A percentile compares a stretch with the other conserved stretches of the same genome.
Evolutionary conservation across 2,329 filamentous ascomycete genomes (phyloP).

Genomic region (Cryphonectria nitschkei): DNA sequence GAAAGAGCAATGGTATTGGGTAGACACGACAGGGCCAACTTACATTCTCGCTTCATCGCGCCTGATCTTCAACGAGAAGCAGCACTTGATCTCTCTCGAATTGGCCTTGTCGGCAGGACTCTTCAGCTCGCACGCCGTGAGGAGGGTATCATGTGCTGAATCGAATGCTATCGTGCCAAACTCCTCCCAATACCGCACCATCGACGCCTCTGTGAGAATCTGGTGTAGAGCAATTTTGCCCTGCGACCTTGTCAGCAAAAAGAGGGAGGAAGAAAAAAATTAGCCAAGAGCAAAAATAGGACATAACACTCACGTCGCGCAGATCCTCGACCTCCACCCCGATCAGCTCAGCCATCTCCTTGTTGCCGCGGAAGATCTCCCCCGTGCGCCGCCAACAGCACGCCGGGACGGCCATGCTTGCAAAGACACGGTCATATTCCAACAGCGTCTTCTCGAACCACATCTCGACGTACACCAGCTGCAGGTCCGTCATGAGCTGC

Average conservation of each 20-base stretch:
- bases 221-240: constrained; percentile 95
- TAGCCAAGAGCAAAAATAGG: constrained; percentile 5
- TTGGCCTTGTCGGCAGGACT: constrained; percentile 66
- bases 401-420: constrained; percentile 96
- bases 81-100: constrained; percentile 80
- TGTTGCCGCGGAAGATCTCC: constrained; percentile 96
- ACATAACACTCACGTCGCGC: constrained; percentile 72
- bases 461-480: constrained; percentile 95
- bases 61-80: constrained; percentile 96
- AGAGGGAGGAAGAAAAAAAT: constrained; percentile 1
- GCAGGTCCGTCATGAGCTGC: constrained; percentile 87
- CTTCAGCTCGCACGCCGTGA: constrained; percentile 91
- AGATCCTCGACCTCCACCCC: constrained; percentile 88
- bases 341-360: constrained; percentile 97
- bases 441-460: constrained; percentile 97
- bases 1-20: not conserved
- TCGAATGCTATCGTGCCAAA: constrained; percentile 98
- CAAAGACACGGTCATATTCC: constrained; percentile 98
- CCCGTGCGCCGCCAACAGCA: constrained; percentile 97
- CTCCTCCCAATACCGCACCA: constrained; percentile 98
- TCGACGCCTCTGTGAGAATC: constrained; percentile 90
- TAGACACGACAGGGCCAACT: constrained; percentile 44
- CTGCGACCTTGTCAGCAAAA: constrained; percentile 49
- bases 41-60: constrained; percentile 96
- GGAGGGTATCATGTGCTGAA: constrained; percentile 86